Percentiles rank a stretch among this genome's conserved stretches.
phyloP scores from a whole-genome alignment of 495 filamentous ascomycete genomes.

The Ascobolus immersus region DNA sequence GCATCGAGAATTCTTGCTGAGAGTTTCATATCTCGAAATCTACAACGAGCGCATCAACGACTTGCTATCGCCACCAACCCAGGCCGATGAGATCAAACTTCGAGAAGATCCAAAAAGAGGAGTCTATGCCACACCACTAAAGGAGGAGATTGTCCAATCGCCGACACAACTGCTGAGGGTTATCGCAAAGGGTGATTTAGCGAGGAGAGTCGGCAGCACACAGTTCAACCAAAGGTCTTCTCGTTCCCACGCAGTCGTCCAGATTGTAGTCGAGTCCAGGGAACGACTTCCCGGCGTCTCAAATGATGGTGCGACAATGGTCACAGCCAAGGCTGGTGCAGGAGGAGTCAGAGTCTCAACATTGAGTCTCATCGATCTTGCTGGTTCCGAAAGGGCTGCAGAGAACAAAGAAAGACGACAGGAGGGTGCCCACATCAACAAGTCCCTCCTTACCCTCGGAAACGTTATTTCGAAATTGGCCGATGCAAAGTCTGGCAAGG shows the following conservation, averaged over 20 bases:
- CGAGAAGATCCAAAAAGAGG: slow-evolving; percentile 88
- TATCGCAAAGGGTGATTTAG: slow-evolving; percentile 81
- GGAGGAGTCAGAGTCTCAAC: slow-evolving; percentile 92
- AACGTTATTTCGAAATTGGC: slow-evolving; percentile 75
- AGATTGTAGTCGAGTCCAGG: slow-evolving; percentile 92
- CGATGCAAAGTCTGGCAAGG: slow-evolving; percentile 42
- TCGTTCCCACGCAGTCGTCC: slow-evolving; percentile 89
- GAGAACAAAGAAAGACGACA: slow-evolving; percentile 84
- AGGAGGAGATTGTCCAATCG: slow-evolving; percentile 96
- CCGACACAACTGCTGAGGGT: slow-evolving; percentile 86
- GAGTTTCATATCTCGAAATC: slow-evolving; percentile 94
- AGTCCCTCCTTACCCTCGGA: slow-evolving; percentile 79
- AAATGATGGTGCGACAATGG: slow-evolving; percentile 16
- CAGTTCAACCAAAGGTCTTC: slow-evolving; percentile 93
- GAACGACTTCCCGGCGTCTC: slow-evolving; percentile 41
- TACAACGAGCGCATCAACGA: slow-evolving; percentile 98
- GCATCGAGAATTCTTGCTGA: slow-evolving; percentile 73
- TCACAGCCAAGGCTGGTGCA: slow-evolving; percentile 35
- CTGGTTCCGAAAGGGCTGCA: slow-evolving; percentile 83
- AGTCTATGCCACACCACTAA: slow-evolving; percentile 84
- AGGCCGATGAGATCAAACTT: slow-evolving; percentile 73
- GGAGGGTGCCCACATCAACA: slow-evolving; percentile 96
- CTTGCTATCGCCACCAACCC: slow-evolving; percentile 45
- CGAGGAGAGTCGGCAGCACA: slow-evolving; percentile 67
- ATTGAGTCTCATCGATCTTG: slow-evolving; percentile 81